phyloP scores from a whole-genome alignment of 2,329 filamentous ascomycete genomes.

The Pseudohalonectria lignicola region DNA sequence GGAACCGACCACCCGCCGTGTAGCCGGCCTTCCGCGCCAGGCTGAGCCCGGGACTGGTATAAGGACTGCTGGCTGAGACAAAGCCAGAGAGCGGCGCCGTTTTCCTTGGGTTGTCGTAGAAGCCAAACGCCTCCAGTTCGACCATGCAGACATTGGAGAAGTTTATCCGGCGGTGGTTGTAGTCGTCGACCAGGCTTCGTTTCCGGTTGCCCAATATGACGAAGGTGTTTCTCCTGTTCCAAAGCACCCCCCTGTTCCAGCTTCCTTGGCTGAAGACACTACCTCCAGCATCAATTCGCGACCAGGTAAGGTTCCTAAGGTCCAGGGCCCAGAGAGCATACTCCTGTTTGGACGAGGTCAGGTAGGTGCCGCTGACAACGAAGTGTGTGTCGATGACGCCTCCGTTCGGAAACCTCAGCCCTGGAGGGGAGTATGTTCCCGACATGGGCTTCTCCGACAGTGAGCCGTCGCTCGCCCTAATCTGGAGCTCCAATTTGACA shows the following conservation, averaged over 20 bases:
- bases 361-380: slow-evolving; percentile 91
- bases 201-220: slow-evolving; percentile 92
- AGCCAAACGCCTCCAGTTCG: slow-evolving; percentile 90
- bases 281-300: slow-evolving; percentile 86
- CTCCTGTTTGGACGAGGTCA: slow-evolving; percentile 96
- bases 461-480: slow-evolving; percentile 73
- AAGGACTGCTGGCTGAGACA: slow-evolving; percentile 68
- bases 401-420: slow-evolving; percentile 89
- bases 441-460: slow-evolving; percentile 84
- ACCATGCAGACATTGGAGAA: slow-evolving; percentile 96
- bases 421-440: slow-evolving; percentile 76
- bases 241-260: slow-evolving; percentile 92
- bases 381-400: slow-evolving; percentile 94
- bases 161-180: slow-evolving; percentile 95
- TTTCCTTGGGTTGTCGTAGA: slow-evolving; percentile 90
- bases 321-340: slow-evolving; percentile 96
- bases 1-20: slow-evolving; percentile 63
- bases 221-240: slow-evolving; percentile 89
- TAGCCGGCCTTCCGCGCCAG: slow-evolving; percentile 48
- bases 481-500: slow-evolving; percentile 88
- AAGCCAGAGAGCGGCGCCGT: slow-evolving; percentile 71
- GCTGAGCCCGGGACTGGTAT: slow-evolving; percentile 43
- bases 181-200: slow-evolving; percentile 89
- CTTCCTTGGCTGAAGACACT: slow-evolving; percentile 94
- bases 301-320: slow-evolving; percentile 80